These are phyloP conservation scores for Paxillus rubicundulus DNA, from an alignment of 768 basidiomycete species.

Conservation along the genomic window DNA sequence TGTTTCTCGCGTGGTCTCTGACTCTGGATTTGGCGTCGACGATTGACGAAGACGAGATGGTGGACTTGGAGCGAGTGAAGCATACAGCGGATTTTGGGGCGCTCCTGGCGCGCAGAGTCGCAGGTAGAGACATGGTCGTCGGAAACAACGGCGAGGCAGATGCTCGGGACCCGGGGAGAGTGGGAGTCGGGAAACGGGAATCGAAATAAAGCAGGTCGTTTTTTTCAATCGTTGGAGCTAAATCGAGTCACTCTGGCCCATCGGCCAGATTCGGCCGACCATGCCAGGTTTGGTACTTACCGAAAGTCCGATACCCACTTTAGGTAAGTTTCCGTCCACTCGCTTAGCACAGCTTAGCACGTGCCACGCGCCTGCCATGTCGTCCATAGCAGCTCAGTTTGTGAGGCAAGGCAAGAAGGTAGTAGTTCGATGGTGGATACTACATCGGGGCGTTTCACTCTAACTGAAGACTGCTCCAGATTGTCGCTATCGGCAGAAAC, in stretches of 20 bases:
- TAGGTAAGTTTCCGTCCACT: not conserved
- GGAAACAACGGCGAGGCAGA: slow-evolving; percentile 8
- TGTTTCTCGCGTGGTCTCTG: slow-evolving; percentile 69
- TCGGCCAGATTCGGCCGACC: slow-evolving; percentile 23
- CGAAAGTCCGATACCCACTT: slow-evolving; percentile 22
- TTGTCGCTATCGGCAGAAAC: slow-evolving; percentile 95
- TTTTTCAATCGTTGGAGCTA: slow-evolving; percentile 9
- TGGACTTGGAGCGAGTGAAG: slow-evolving; percentile 51
- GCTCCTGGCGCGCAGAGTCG: slow-evolving; percentile 41
- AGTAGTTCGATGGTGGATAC: not conserved
- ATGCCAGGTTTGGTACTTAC: slow-evolving; percentile 11
- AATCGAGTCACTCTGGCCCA: slow-evolving; percentile 20
- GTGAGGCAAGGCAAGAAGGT: slow-evolving; percentile 49
- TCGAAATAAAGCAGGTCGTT: not conserved
- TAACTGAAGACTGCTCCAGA: slow-evolving; percentile 41
- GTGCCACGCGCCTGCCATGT: too few relatives aligned
- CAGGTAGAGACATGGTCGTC: slow-evolving; percentile 42
- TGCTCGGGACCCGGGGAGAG: not conserved
- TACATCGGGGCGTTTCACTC: not conserved
- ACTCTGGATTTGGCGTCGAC: slow-evolving; percentile 81
- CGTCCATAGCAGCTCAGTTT: slow-evolving; percentile 38
- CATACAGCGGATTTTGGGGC: slow-evolving; percentile 37
- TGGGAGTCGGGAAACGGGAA: slow-evolving; percentile 4
- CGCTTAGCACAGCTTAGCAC: too few relatives aligned
- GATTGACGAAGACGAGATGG: slow-evolving; percentile 51